A percentile compares a stretch with the other conserved stretches of the same genome.
phyloP scores from a whole-genome alignment of 306 rosid species.

The Glycyrrhiza uralensis region DNA sequence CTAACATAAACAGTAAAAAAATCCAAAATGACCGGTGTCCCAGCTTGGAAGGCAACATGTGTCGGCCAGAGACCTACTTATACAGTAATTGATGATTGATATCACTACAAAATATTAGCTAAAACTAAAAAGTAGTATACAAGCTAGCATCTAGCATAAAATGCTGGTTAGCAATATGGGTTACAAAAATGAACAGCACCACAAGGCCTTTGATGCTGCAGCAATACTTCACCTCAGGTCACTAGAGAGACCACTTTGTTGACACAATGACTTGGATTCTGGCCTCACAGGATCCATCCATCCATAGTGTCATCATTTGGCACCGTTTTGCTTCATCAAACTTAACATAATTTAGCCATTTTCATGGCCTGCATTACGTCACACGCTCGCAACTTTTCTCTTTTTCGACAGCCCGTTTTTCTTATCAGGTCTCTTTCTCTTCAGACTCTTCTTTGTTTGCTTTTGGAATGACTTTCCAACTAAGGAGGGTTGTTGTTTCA shows the following conservation, averaged over 20 bases:
- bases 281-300: background rate
- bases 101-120: background rate
- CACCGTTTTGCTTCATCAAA: background rate
- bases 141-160: background rate
- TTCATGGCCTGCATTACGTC: constrained; percentile 19
- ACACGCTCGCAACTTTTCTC: constrained; percentile 44
- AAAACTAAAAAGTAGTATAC: background rate
- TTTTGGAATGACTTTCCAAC: constrained; percentile 71
- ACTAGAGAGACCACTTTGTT: background rate
- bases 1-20: no score
- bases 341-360: background rate
- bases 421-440: constrained; percentile 56
- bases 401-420: constrained; percentile 46
- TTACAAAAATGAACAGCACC: background rate
- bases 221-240: background rate
- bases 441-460: constrained; percentile 61
- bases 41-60: no score
- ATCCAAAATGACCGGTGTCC: no score
- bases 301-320: background rate
- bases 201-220: background rate
- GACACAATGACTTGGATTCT: background rate
- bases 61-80: no score
- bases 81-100: no score
- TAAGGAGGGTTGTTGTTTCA: constrained; percentile 79
- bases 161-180: background rate